Conservation (phyloP, 1,284 basidiomycete genomes). For the Moesziomyces sp. region DNA sequence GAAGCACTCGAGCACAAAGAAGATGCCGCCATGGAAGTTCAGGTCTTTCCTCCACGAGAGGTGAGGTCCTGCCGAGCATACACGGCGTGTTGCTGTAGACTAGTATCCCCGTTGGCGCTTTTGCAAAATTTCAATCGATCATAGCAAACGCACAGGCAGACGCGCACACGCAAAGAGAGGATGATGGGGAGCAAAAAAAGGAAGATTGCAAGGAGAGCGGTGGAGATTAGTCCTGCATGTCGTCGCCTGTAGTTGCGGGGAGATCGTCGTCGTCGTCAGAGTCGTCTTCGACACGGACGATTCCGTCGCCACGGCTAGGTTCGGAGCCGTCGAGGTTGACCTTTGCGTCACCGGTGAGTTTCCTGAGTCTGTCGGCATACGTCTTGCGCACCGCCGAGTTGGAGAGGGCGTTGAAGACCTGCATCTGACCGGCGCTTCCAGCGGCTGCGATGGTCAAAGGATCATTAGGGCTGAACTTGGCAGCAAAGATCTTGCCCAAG, state of each 20-base stretch:
- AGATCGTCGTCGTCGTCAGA: constrained; percentile 44
- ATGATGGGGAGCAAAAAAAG: too few species aligned
- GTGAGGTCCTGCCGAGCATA: constrained; percentile 5
- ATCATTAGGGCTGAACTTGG: constrained; percentile 90
- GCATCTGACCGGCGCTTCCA: constrained; percentile 89
- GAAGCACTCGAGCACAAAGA: constrained; percentile 27
- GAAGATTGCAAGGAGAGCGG: too few species aligned
- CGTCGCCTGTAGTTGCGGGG: constrained; percentile 5
- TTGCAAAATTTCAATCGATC: too few species aligned
- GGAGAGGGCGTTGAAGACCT: constrained; percentile 82
- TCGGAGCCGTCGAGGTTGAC: constrained; percentile 40
- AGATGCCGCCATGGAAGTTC: constrained; percentile 39
- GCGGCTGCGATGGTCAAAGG: constrained; percentile 92
- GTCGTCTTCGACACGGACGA: constrained; percentile 47
- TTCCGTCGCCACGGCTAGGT: constrained; percentile 42
- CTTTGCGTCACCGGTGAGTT: constrained; percentile 10
- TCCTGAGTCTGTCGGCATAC: constrained; percentile 66
- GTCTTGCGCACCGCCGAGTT: constrained; percentile 67
- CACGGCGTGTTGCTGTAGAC: not conserved
- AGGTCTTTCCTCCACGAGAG: constrained; percentile 38
- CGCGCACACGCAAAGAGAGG: too few species aligned
- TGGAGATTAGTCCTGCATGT: constrained; percentile 38
- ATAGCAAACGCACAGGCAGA: too few species aligned
- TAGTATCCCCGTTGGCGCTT: not conserved
- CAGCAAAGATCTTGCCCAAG: constrained; percentile 93